Evolutionary conservation across 2,329 filamentous ascomycete genomes (phyloP), one percentile per base, ranked within the genome.

Genomic region (Penicillium sp.): DNA sequence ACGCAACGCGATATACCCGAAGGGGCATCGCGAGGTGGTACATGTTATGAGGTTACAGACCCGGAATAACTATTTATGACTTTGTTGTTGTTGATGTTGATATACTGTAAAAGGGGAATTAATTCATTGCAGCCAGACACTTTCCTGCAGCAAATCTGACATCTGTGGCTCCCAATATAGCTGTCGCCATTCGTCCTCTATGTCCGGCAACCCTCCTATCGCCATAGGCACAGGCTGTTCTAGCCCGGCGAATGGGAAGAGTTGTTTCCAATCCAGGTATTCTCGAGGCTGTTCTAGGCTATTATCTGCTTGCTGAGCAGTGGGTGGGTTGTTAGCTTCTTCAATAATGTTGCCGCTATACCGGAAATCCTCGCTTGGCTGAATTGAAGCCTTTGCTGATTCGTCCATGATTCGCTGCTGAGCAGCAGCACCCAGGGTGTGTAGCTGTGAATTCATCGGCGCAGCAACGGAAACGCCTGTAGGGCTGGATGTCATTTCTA

Each of bases 161-260:
- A 76, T 71, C 2, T 70, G 72, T 1, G 71, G 70, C 54, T 76
- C 73, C 58, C 75, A 72, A 55, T 76, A 76, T 8, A 76, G 70
- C 58, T 75, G 72, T n/a, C 74, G 69, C 74, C 74, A 76, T 62
- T 76, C 74, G 42, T 75, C 71, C 61, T 75, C 73, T 55, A 75
- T 64, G 48, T 75, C 72, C 5, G 70, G 68, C 3, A 75, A 61
- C 20, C 71, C 70, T 49, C 75, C 73, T 47, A 71, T 64, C 5
- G 68, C 64, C 60, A 74, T 68, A 2, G 72, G 70, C 5, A 68
- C 65, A 3, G 71, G 67, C 24, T 72, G 66, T 14, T 74, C 72
- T 16, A 69, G 60, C 56, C 74, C 73, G 3, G 67, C 67, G 47
- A 74, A 74, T 12, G 73, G 69, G 56, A 75, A 75, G 5, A 76